Evolutionary conservation across 768 basidiomycete species (phyloP), one percentile per base, ranked within the genome.

Genomic region (Baorangia bicolor): DNA sequence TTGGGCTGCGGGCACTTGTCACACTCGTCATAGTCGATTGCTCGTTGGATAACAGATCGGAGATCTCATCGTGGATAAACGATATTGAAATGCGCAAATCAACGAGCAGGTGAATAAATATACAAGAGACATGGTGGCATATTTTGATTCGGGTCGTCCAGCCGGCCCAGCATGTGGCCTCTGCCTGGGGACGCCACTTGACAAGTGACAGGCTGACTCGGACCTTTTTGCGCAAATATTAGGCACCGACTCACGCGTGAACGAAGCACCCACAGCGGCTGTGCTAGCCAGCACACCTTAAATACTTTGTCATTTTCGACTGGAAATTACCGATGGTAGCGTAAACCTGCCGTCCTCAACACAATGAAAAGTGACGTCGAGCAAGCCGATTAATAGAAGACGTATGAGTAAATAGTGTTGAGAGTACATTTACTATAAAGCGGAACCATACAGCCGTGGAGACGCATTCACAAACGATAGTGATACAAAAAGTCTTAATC

Each of bases 401-500:
- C 57, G 69, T 71, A 73, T 54, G 57, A 51, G 64, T 72, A 72
- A 65, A 64, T 70, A 71, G 57, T 60, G 61, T 63, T 47, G 64
- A 57, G 57, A 63, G 59, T 72, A 65, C 64, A 73, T 71, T 66
- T 70, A 72, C 52, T 60, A 53, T 72, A 73, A 61, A 61, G 61
- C 49, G 60, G 58, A 61, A 59, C 52, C 64, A 61, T 63, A 65
- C 62, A 61, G 38, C 57, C 55, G 27, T 43, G 14, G 58, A 53
- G 58, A 58, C 60, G 38, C 53, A 57, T 53, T 69, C 66, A 37
- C 58, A 58, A 61, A 60, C 63, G 50, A 59, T 71, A 72, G 64
- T 63, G 70, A 72, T 72, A 72, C 70, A 72, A 45, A 68, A 60
- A 56, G 55, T 51, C 47, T 65, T 56, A 52, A 60, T 61, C 72